Evolutionary conservation across 2,329 filamentous ascomycete species (phyloP).

Genomic region (Pseudomassariella vexata): DNA sequence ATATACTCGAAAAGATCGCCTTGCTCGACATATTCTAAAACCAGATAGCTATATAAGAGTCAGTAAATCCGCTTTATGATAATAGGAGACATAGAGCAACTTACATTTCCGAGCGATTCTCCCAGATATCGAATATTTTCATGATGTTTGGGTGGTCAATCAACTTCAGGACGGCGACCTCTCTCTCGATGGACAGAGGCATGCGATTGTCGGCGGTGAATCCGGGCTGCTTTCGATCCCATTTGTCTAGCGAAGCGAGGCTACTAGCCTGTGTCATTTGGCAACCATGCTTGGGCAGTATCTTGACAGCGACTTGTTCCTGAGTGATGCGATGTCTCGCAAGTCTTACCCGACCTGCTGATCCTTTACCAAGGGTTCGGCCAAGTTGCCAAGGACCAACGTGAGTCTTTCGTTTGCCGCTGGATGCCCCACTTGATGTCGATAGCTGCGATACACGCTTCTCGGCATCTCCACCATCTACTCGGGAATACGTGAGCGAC

Average conservation of each 20-base stretch:
- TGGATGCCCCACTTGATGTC: conserved; percentile 20
- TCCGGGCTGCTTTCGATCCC: conserved; percentile 53
- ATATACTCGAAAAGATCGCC: conserved; percentile 85
- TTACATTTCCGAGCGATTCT: conserved; percentile 91
- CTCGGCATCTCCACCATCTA: conserved; percentile 10
- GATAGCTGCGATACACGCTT: conserved; percentile 21
- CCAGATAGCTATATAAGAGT: conserved; percentile 66
- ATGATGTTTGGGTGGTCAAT: conserved; percentile 94
- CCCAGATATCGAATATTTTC: conserved; percentile 94
- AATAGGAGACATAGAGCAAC: conserved; percentile 24
- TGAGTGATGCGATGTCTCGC: conserved; percentile 75
- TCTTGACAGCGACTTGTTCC: conserved; percentile 87
- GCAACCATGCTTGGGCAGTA: conserved; percentile 78
- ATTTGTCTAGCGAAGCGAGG: conserved; percentile 74
- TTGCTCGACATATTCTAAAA: conserved; percentile 82
- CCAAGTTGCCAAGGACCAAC: conserved; percentile 94
- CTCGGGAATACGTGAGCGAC: too few relatives aligned
- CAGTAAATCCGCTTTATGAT: conserved; percentile 14
- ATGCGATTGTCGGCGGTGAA: conserved; percentile 62
- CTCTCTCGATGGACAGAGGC: conserved; percentile 84
- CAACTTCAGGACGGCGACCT: conserved; percentile 95
- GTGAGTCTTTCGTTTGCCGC: conserved; percentile 56
- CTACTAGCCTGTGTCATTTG: conserved; percentile 80
- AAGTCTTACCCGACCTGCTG: conserved; percentile 79
- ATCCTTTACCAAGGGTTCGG: conserved; percentile 81